phyloP scores from a whole-genome alignment of 2,329 filamentous ascomycete species.

The Beauveria pseudobassiana region DNA sequence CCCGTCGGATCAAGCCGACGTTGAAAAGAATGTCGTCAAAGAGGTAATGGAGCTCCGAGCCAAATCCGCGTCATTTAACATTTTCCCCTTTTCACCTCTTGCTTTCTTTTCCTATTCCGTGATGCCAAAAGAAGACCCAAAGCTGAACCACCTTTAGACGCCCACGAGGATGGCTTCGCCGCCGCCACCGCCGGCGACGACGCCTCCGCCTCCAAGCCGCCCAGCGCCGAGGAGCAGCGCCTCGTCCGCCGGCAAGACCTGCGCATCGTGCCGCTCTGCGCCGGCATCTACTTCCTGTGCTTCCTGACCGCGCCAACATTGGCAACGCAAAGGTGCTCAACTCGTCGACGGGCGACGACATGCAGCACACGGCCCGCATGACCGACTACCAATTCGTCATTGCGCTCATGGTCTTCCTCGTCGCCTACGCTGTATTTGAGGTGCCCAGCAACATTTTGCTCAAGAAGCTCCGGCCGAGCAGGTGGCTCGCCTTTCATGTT shows the following conservation, averaged over 20 bases:
- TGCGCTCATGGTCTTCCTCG: slow-evolving; percentile 52
- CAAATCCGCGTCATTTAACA: neutral
- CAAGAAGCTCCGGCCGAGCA: slow-evolving; percentile 53
- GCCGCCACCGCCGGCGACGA: neutral
- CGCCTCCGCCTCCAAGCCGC: neutral
- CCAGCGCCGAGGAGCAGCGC: slow-evolving; percentile 23
- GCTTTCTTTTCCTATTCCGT: neutral
- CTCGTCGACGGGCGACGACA: slow-evolving; percentile 49
- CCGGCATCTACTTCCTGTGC: slow-evolving; percentile 57
- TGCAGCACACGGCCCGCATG: slow-evolving; percentile 55
- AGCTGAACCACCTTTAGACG: neutral
- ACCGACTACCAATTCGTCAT: slow-evolving; percentile 53
- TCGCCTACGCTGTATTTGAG: slow-evolving; percentile 54
- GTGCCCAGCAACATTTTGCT: slow-evolving; percentile 60
- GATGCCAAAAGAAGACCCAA: no score
- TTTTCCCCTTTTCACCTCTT: no score
- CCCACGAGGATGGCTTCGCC: neutral
- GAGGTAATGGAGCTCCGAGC: slow-evolving; percentile 4
- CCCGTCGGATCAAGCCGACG: neutral
- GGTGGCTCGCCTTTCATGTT: slow-evolving; percentile 59
- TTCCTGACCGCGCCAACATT: slow-evolving; percentile 62
- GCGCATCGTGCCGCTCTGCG: slow-evolving; percentile 56
- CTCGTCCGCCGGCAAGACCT: slow-evolving; percentile 53
- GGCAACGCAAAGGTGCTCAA: slow-evolving; percentile 63
- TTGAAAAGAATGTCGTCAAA: neutral